Conservation (phyloP, 2,329 filamentous ascomycete species). For the Leptographium radiaticola region DNA sequence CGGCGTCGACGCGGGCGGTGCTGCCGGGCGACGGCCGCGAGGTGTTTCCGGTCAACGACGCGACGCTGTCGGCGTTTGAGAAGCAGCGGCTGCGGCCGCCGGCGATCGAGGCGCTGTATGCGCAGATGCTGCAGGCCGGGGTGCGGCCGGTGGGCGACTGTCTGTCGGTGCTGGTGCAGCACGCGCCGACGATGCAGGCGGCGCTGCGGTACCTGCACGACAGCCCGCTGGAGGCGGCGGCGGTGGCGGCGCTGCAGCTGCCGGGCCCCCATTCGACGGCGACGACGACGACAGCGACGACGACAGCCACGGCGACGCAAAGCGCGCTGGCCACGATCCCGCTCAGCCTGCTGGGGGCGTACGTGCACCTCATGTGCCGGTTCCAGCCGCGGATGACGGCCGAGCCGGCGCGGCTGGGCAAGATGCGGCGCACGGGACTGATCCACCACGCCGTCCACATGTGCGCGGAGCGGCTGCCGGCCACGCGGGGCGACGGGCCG, state of each 20-base stretch:
- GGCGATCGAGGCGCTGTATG: conserved; percentile 42
- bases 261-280: not conserved
- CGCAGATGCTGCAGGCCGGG: conserved; percentile 38
- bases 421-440: conserved; percentile 9
- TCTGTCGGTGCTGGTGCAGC: conserved; percentile 41
- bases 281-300: too few relatives aligned
- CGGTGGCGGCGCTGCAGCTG: conserved; percentile 4
- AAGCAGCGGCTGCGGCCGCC: conserved; percentile 50
- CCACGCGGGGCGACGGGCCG: conserved; percentile 14
- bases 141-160: conserved; percentile 35
- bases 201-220: conserved; percentile 38
- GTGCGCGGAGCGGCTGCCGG: conserved; percentile 15
- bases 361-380: conserved; percentile 35
- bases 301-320: too few relatives aligned
- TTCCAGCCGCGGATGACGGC: conserved; percentile 19
- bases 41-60: conserved; percentile 37
- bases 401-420: conserved; percentile 11
- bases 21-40: conserved; percentile 50
- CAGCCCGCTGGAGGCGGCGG: conserved; percentile 18
- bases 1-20: conserved; percentile 8
- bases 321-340: conserved; percentile 15
- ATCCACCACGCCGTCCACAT: conserved; percentile 24
- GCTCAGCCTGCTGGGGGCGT: conserved; percentile 31
- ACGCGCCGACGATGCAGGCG: conserved; percentile 32
- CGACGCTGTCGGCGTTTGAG: conserved; percentile 51